Percentiles rank a stretch among this genome's conserved stretches.
Evolutionary conservation across 176 grass and related monocot genomes (phyloP).

Genomic region (Oryza coarctata): DNA sequence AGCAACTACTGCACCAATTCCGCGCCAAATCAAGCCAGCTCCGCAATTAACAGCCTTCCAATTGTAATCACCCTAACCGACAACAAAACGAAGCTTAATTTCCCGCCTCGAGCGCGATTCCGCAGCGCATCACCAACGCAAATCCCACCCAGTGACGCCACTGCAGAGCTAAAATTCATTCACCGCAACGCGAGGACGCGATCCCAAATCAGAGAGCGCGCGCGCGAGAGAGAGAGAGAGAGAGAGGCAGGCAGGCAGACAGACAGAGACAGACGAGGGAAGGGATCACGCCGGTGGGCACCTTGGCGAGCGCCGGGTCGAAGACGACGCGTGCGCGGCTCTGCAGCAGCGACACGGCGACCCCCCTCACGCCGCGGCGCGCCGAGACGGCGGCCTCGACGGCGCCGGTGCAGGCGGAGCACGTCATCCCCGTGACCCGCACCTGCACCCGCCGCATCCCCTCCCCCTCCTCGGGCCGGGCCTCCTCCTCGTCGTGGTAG

Average conservation of each 20-base stretch:
- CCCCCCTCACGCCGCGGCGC: slow-evolving; percentile 52
- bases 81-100: slow-evolving; percentile 8
- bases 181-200: neutral
- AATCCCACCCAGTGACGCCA: no score
- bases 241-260: neutral
- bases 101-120: slow-evolving; percentile 38
- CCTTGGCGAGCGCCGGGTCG: slow-evolving; percentile 78
- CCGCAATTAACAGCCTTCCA: neutral
- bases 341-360: slow-evolving; percentile 80
- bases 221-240: neutral
- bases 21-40: neutral
- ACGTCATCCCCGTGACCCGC: slow-evolving; percentile 88
- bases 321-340: slow-evolving; percentile 83
- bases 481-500: slow-evolving; percentile 49
- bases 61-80: slow-evolving; percentile 29
- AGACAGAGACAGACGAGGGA: no score
- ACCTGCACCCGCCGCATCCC: slow-evolving; percentile 62
- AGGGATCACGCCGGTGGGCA: slow-evolving; percentile 37
- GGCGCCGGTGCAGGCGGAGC: slow-evolving; percentile 82
- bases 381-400: slow-evolving; percentile 72
- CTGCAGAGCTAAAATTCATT: neutral
- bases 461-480: slow-evolving; percentile 7
- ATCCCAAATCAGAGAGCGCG: neutral
- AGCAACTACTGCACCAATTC: neutral
- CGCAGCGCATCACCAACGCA: neutral